Evolutionary conservation across 768 basidiomycete genomes (phyloP), one percentile per base, ranked within the genome.

Genomic region (Cyclocybe aegerita): DNA sequence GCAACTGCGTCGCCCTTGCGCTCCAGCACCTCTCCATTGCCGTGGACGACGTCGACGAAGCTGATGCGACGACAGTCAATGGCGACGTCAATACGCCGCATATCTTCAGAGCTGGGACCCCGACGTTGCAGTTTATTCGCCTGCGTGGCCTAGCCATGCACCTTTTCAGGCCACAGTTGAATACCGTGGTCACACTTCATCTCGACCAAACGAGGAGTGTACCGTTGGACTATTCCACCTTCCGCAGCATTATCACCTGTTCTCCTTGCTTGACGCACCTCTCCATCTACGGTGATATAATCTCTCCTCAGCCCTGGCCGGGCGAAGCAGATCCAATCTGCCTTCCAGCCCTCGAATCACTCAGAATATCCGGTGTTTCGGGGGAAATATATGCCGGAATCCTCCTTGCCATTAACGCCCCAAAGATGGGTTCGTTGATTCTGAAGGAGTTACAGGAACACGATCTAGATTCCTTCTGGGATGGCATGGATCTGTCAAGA

Each of bases 91-190:
- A 55, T n/a, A 52, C 59, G 39, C 64, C 64, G 16, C 55, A 60
- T 33, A 61, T 71, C 7, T 62, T 75, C 50, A 58, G 57, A 9
- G 50, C 54, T 10, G 67, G 65, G 2, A 60, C 65, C 2, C 62
- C 68, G 5, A 57, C 57, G 14, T 63, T 79, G 9, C 55, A 60
- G 10, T 73, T 73, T 36, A 57, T 78, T 9, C 71, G 76, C 6
- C 70, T 81, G 29, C 69, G 74, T 4, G 78, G 77, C 7, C 54
- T 77, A 8, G 74, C 77, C 0, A 62, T 76, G 17, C 64, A 73
- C 37, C 62, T 70, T 35, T 71, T 75, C 49, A 66, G 63, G 1
- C 74, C 76, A 4, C 69, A 65, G 9, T 59, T 77, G 12, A 23
- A 60, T 0, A 49, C 52, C 4, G 57, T 77, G 4, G 70, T 65